phyloP scores from a whole-genome alignment of 345 rosid species.

The Hypericum androsaemum region DNA sequence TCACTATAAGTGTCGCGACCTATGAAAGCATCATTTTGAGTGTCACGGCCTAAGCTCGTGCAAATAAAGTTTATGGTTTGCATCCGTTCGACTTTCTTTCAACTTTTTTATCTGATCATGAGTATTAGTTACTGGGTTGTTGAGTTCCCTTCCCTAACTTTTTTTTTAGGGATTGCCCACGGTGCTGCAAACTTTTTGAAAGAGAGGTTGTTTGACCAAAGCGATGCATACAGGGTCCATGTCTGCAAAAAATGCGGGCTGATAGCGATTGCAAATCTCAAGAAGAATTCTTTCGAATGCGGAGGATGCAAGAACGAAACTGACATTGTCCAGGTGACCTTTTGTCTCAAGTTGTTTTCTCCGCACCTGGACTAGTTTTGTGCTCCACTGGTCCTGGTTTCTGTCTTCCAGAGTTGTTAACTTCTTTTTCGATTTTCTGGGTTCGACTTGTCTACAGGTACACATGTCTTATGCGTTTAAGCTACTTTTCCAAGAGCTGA shows the following conservation, averaged over 20 bases:
- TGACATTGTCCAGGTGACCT: constrained; percentile 70
- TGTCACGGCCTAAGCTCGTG: too few species aligned
- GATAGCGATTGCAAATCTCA: constrained; percentile 88
- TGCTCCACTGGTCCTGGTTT: too few species aligned
- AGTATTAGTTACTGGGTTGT: not conserved
- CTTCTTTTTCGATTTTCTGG: not conserved
- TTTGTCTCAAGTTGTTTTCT: not conserved
- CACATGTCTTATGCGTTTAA: constrained; percentile 91
- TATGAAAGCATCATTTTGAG: too few species aligned
- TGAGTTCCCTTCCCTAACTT: not conserved
- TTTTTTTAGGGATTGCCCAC: constrained; percentile 68
- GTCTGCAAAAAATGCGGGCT: constrained; percentile 87
- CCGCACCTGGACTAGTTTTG: too few species aligned
- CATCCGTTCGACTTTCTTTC: too few species aligned
- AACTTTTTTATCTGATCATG: too few species aligned
- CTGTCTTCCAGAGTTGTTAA: not conserved
- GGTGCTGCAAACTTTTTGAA: constrained; percentile 92
- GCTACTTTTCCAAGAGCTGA: constrained; percentile 89
- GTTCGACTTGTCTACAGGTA: constrained; percentile 35
- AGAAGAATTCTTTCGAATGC: constrained; percentile 87
- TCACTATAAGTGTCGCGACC: constrained; percentile 50
- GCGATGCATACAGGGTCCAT: constrained; percentile 93
- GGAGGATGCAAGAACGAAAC: constrained; percentile 97
- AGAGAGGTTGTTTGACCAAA: constrained; percentile 92
- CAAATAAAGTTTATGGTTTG: too few species aligned